Conservation (phyloP, 1,284 basidiomycete genomes). For the Trichosporon asahii region DNA sequence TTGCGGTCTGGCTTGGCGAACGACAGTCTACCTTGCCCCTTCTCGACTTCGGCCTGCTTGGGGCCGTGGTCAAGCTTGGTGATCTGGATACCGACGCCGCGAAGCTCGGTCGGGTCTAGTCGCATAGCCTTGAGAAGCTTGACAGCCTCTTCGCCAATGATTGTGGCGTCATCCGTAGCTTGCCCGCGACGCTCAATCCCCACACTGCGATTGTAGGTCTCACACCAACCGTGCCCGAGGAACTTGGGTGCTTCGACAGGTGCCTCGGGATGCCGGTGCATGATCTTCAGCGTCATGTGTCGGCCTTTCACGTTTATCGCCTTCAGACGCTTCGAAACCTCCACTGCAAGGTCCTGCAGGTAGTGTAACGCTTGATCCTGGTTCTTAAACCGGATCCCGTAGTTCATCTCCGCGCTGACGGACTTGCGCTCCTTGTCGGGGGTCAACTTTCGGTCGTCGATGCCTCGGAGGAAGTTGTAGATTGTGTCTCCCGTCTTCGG, state of each 20-base stretch:
- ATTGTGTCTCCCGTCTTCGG: slow-evolving; percentile 77
- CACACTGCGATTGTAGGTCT: slow-evolving; percentile 72
- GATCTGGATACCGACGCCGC: slow-evolving; percentile 92
- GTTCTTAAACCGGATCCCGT: slow-evolving; percentile 88
- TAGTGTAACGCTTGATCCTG: slow-evolving; percentile 76
- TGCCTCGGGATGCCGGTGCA: slow-evolving; percentile 80
- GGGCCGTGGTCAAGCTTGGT: slow-evolving; percentile 69
- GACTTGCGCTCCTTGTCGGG: slow-evolving; percentile 79
- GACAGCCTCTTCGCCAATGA: slow-evolving; percentile 77
- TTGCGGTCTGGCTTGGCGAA: slow-evolving; percentile 26
- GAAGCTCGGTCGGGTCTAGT: slow-evolving; percentile 77
- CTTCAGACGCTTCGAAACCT: slow-evolving; percentile 68
- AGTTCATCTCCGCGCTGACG: slow-evolving; percentile 89
- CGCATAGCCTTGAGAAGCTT: slow-evolving; percentile 67
- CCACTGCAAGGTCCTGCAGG: slow-evolving; percentile 67
- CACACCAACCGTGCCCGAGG: slow-evolving; percentile 85
- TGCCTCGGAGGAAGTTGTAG: slow-evolving; percentile 76
- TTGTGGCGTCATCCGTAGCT: slow-evolving; percentile 67
- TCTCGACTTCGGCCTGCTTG: not conserved
- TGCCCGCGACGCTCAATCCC: slow-evolving; percentile 60
- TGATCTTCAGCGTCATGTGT: slow-evolving; percentile 76
- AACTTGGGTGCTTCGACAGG: slow-evolving; percentile 96
- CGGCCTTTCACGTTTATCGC: slow-evolving; percentile 66
- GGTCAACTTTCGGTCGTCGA: slow-evolving; percentile 75
- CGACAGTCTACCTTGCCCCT: slow-evolving; percentile 32